These are phyloP conservation scores for Malus asiatica DNA, from an alignment of 306 rosid species.

Conservation along the genomic window DNA sequence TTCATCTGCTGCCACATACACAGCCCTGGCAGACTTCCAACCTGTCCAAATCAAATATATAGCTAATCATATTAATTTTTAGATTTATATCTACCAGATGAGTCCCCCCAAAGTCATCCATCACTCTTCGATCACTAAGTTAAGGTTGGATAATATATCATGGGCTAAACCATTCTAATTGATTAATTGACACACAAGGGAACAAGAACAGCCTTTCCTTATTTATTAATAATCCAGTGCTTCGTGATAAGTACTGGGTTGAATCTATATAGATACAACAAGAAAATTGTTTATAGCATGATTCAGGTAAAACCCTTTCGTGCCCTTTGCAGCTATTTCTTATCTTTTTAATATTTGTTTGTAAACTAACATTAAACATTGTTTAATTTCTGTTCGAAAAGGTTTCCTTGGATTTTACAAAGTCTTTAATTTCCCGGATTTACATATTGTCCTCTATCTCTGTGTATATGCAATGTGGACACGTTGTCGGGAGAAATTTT, in stretches of 20 bases:
- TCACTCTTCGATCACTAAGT: not conserved
- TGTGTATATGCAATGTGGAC: not conserved
- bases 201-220: not conserved
- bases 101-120: constrained; percentile 21
- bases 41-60: constrained; percentile 37
- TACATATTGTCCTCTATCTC: not conserved
- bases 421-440: not conserved
- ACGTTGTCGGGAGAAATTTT: not conserved
- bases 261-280: not conserved
- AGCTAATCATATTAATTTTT: constrained; percentile 24
- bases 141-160: not conserved
- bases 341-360: not conserved
- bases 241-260: not conserved
- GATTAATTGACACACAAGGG: not conserved
- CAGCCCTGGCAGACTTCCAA: constrained; percentile 32
- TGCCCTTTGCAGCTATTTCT: not conserved
- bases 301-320: not conserved
- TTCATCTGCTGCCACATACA: constrained; percentile 36
- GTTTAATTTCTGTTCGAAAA: not conserved
- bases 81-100: not conserved
- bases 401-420: constrained; percentile 14
- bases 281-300: not conserved
- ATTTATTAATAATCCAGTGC: not conserved
- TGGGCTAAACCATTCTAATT: not conserved
- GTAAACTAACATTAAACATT: not conserved